phyloP scores from a whole-genome alignment of 805 yeast genomes.

The Ogataea sp. region DNA sequence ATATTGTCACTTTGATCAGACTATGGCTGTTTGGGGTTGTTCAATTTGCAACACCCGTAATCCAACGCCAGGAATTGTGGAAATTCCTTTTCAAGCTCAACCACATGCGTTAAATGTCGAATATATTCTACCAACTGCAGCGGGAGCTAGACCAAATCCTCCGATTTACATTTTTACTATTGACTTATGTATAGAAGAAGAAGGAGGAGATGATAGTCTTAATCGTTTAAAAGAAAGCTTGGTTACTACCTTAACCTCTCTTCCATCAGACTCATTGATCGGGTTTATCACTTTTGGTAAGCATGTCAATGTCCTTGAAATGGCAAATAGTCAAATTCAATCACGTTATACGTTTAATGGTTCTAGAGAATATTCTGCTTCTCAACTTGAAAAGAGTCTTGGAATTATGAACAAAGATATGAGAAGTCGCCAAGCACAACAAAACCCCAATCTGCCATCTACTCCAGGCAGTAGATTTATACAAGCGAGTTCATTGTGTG shows the following conservation, averaged over 20 bases:
- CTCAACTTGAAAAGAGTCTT: slow-evolving; percentile 36
- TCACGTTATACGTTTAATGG: slow-evolving; percentile 48
- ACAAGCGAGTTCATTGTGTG: slow-evolving; percentile 40
- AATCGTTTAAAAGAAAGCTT: slow-evolving; percentile 44
- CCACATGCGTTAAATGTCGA: slow-evolving; percentile 43
- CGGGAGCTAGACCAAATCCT: slow-evolving; percentile 23
- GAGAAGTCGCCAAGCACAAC: slow-evolving; percentile 7
- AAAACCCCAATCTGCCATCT: slow-evolving; percentile 5
- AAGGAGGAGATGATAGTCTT: slow-evolving; percentile 45
- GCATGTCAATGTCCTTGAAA: slow-evolving; percentile 50
- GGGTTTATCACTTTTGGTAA: slow-evolving; percentile 56
- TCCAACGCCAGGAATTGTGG: slow-evolving; percentile 20
- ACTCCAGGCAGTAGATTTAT: slow-evolving; percentile 32
- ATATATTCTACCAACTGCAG: slow-evolving; percentile 27
- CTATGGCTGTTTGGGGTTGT: slow-evolving; percentile 40
- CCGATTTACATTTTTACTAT: slow-evolving; percentile 47
- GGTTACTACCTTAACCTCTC: slow-evolving; percentile 28
- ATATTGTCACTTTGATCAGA: slow-evolving; percentile 30
- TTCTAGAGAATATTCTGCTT: slow-evolving; percentile 37
- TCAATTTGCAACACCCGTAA: slow-evolving; percentile 46
- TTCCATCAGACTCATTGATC: slow-evolving; percentile 48
- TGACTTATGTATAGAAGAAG: slow-evolving; percentile 47
- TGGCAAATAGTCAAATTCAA: slow-evolving; percentile 27
- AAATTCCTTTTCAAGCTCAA: slow-evolving; percentile 28
- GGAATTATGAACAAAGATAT: slow-evolving; percentile 29